Base-by-base conservation (phyloP, 208 protist species). In the Trypanosoma melophagium region DNA sequence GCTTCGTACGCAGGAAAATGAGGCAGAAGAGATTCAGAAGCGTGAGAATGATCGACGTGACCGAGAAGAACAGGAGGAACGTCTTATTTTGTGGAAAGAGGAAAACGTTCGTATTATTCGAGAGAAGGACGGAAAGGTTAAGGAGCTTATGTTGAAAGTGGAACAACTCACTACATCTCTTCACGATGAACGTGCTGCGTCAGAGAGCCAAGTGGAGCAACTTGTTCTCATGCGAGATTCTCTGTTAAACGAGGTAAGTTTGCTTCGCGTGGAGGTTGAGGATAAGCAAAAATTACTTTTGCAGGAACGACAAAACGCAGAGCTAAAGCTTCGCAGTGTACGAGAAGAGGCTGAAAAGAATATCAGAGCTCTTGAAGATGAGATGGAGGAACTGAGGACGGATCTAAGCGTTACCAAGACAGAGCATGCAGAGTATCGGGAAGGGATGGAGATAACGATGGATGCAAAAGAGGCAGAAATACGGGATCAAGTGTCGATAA, bases 1-100 rank as follows among this genome's bases (percentile, higher is more conserved):
- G 55, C 81, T 94, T 22, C 77, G 79, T 5, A 56, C 58, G 1
- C 68, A 83, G 49, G 91, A 96, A 53, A 69, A 58, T 22, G 79
- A 92, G 38, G 86, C 88, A 7, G 88, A 94, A 60, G 77, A 85
- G 9, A 65, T 90, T 61, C 80, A 89, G 67, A 66, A 70, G 45
- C 65, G 52, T 44, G 91, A 96, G 57, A 86, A 85, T 60, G 83
- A 92, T 55, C 79, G 81, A 4, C 82, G 88, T 42, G 86, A 90
- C 47, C 62, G 72, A 21, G 82, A 88, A 42, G 88, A 93, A 59
- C 61, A 84, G 59, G 81, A 92, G 73, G 91, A 94, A 66, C 79
- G 76, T 52, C 72, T 86, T 3, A 69, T 77, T 28, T 66, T 87
- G 55, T 69, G 86, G 64, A 84, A 84, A 31, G 91, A 94, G 60